These are phyloP conservation scores for Ustilago sp. DNA, from an alignment of 1,284 basidiomycete genomes.

Conservation along the genomic window DNA sequence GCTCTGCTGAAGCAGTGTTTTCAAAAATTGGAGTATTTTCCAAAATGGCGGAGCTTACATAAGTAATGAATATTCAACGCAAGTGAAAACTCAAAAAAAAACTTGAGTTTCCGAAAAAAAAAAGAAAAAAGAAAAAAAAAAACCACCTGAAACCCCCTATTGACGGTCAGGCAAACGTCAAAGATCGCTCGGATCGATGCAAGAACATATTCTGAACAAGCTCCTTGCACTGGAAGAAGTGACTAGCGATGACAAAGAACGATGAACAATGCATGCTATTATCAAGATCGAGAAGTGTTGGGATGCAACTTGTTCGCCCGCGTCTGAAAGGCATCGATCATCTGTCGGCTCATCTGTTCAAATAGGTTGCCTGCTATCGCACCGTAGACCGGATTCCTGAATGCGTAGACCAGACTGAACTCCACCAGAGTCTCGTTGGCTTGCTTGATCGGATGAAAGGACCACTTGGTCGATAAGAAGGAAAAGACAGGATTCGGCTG, in stretches of 20 bases:
- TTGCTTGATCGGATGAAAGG: constrained; percentile 49
- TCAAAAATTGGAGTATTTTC: too few species aligned
- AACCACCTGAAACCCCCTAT: too few species aligned
- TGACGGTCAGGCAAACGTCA: too few species aligned
- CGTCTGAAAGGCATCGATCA: constrained; percentile 91
- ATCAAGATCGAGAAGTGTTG: neutral
- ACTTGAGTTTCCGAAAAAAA: too few species aligned
- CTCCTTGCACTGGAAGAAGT: neutral
- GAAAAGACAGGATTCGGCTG: constrained; percentile 80
- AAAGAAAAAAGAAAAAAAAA: too few species aligned
- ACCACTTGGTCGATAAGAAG: constrained; percentile 80
- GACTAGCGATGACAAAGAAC: neutral
- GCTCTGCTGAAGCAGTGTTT: too few species aligned
- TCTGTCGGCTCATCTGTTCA: constrained; percentile 84
- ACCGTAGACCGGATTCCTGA: constrained; percentile 86
- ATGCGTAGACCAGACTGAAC: constrained; percentile 79
- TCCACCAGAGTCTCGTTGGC: constrained; percentile 38
- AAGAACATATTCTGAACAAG: too few species aligned
- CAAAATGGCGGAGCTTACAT: too few species aligned
- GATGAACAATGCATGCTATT: neutral
- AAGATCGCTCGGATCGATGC: too few species aligned
- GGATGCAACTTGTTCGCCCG: constrained; percentile 72
- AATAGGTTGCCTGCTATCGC: constrained; percentile 85
- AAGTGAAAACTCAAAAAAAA: too few species aligned
- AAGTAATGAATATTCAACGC: too few species aligned